Conservation (phyloP, 768 basidiomycete genomes). For the Leccinum disarticulatum region DNA sequence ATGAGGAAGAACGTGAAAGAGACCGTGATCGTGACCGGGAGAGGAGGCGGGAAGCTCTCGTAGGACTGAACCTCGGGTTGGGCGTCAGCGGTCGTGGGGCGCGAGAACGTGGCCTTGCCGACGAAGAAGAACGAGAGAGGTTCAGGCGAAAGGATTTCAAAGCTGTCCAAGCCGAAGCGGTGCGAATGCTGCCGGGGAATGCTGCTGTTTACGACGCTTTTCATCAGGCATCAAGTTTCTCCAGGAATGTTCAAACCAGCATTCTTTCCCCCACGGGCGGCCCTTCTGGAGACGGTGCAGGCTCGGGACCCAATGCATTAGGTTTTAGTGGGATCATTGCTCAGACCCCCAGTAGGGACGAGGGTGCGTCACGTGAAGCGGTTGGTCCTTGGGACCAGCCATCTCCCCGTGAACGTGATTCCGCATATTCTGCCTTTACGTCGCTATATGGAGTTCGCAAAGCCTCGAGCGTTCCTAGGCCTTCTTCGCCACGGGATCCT, state of each 20-base stretch:
- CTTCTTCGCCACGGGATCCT: slow-evolving; percentile 27
- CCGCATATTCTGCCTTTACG: slow-evolving; percentile 22
- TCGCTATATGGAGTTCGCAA: slow-evolving; percentile 32
- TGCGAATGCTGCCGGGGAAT: slow-evolving; percentile 40
- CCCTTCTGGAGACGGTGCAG: slow-evolving; percentile 19
- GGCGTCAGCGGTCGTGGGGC: slow-evolving; percentile 45
- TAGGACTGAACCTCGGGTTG: slow-evolving; percentile 38
- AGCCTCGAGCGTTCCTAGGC: slow-evolving; percentile 20
- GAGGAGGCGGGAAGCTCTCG: slow-evolving; percentile 41
- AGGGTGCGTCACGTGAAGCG: slow-evolving; percentile 21
- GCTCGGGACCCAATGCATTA: slow-evolving; percentile 19
- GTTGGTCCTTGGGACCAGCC: slow-evolving; percentile 36
- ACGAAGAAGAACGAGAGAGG: slow-evolving; percentile 52
- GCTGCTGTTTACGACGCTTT: slow-evolving; percentile 74
- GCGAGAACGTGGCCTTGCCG: slow-evolving; percentile 64
- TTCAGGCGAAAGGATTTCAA: slow-evolving; percentile 55
- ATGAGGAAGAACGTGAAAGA: slow-evolving; percentile 41
- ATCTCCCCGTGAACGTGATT: slow-evolving; percentile 34
- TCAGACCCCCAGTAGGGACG: slow-evolving; percentile 28
- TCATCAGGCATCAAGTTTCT: slow-evolving; percentile 51
- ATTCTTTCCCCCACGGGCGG: slow-evolving; percentile 21
- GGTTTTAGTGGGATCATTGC: slow-evolving; percentile 27
- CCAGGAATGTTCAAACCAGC: slow-evolving; percentile 27
- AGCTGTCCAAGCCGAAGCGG: slow-evolving; percentile 36
- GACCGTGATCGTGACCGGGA: slow-evolving; percentile 49